Base-by-base conservation (phyloP, 129 eudicot species). In the Erigeron canadensis region DNA sequence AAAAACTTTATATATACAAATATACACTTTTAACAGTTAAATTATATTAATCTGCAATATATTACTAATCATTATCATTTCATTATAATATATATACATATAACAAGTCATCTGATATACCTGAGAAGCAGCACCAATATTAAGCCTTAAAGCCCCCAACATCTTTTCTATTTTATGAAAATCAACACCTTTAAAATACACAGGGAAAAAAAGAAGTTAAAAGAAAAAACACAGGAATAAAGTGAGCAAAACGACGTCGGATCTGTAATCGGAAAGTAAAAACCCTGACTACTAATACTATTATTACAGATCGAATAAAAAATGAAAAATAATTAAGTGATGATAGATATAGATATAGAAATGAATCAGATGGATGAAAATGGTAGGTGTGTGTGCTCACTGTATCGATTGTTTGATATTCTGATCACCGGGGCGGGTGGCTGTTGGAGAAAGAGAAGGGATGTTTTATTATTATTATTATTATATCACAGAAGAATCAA, bases 111-210 rank as follows among this genome's bases (percentile, higher is more conserved):
- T 56, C 55, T 55, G 34, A 69, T 21, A 45, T 58, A 83, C 87
- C 80, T 67, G 79, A 67, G 50, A 41, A 37, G 81, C 75, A 77
- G 54, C 83, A 12, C 37, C 61, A 7, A 69, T 72, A 37, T 63
- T 80, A 68, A 62, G 80, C 80, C 80, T 80, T 68, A 72, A 15
- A 62, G 63, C 48, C 64, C 83, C 83, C 75, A 53, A 69, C 83
- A 80, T 80, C n/a, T 15, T 79, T 51, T 15, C 7, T 23, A 38
- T 65, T 19, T 56, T 43, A 51, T 46, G 46, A n/a, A 69, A 38
- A 15, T 65, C 59, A 62, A 77, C 47, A 71, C 38, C 55, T 63
- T 5, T n/a, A 63, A 68, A 47, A 42, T 42, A 48, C 72, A 53
- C 50, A 67, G 8, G 10, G 17, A 71, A 63, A 4, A 39, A 40